Conservation (phyloP, 2,329 filamentous ascomycete genomes). For the Colletotrichum tanaceti region DNA sequence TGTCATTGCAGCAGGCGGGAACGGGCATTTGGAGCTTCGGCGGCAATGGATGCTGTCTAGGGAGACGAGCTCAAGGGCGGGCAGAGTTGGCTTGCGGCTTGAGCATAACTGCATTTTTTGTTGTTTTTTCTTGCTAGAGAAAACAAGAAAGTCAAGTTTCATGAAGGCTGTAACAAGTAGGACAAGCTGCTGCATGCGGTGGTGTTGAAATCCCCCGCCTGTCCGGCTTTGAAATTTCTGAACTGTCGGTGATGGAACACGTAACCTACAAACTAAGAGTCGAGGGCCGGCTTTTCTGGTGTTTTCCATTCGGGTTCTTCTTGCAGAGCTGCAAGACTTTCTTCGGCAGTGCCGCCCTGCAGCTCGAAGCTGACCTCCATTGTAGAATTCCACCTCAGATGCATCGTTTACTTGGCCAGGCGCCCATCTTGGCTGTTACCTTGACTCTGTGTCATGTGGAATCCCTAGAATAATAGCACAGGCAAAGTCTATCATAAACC, state of each 20-base stretch:
- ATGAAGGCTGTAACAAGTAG: neutral
- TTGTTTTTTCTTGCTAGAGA: neutral
- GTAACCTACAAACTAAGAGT: neutral
- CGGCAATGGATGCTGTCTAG: conserved; percentile 43
- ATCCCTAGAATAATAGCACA: neutral
- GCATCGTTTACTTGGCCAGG: neutral
- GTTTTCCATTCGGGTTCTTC: neutral
- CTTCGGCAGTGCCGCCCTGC: neutral
- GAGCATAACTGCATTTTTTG: conserved; percentile 28
- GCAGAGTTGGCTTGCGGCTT: conserved; percentile 40
- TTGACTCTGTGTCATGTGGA: neutral
- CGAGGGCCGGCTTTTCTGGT: neutral
- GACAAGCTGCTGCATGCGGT: neutral
- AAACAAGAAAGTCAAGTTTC: neutral
- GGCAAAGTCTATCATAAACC: neutral
- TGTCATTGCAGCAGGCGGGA: conserved; percentile 46
- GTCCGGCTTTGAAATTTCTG: neutral
- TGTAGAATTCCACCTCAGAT: no score
- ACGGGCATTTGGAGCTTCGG: conserved; percentile 42
- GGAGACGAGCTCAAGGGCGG: conserved; percentile 41
- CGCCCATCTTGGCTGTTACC: neutral
- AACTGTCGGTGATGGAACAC: neutral
- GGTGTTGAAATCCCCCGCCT: neutral
- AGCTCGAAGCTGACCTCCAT: neutral
- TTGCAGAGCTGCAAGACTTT: neutral